Evolutionary conservation across 352 stramenopile genomes (phyloP), one percentile per base, ranked within the genome.

Genomic region (Saprolegnia parasitica): DNA sequence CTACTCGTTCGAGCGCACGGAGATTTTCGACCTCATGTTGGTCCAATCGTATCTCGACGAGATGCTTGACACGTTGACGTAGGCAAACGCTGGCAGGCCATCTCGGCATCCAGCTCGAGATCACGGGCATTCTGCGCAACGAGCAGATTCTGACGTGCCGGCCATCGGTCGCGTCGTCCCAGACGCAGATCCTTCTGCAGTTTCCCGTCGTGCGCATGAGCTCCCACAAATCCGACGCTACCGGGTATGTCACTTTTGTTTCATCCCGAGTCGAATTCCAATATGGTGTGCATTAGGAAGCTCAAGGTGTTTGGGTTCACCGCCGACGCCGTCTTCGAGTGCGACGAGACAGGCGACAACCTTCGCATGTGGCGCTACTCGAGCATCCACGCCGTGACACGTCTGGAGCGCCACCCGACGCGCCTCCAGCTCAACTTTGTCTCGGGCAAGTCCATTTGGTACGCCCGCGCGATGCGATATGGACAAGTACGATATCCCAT

Each of bases 11-110:
- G 58, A 67, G 42, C 58, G 58, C 13, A 50, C 35, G 21, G 58
- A 67, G 21, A 67, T 67, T 24, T 67, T 67, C n/a, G 58, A 67
- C 42, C 58, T 40, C 58, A 67, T 67, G 58, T 67, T 5, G n/a
- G 58, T 10, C 11, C 58, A 37, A 23, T 24, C 1, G 29, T 42
- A 24, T 49, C 8, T 15, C 55, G 5, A 62, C 55, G 11, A 35
- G 29, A 35, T 8, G 9, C n/a, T 5, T 9, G 46, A 21, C 46
- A 13, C 26, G n/a, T 32, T 49, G 35, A 10, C 54, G 35, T 40
- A 67, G 58, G 58, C 40, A 67, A 67, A 20, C 58, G 21, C 54
- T 67, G 39, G 58, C 58, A 4, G 58, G 58, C 8, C 58, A 67
- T 21, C 23, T 67, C 0, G 58, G 58, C 24, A 67, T 67, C 42